A percentile compares a stretch with the other conserved stretches of the same genome.
phyloP scores from a whole-genome alignment of 345 rosid genomes.

The Eucalyptus pauciflora region DNA sequence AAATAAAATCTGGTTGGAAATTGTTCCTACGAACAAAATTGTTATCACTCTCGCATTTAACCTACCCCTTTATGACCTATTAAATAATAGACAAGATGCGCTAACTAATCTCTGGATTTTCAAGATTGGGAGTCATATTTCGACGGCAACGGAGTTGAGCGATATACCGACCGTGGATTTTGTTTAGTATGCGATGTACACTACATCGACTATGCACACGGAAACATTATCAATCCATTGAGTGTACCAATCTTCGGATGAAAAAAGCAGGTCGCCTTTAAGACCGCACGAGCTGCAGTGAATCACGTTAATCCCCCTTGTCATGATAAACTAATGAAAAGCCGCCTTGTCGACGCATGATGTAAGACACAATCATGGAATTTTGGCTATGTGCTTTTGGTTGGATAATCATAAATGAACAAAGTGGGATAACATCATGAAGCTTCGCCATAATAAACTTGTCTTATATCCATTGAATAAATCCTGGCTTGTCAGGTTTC shows the following conservation, averaged over 20 bases:
- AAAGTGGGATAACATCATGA: not conserved
- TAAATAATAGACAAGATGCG: rapidly evolving
- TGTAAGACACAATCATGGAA: not conserved
- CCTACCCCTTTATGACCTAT: not conserved
- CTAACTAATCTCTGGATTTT: not conserved
- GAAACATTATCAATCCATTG: not conserved
- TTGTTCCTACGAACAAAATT: too few relatives aligned
- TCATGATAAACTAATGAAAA: not conserved
- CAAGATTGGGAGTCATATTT: not conserved
- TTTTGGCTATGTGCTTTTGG: not conserved
- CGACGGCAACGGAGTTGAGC: not conserved
- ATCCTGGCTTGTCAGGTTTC: not conserved
- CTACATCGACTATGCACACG: not conserved
- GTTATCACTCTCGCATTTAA: too few relatives aligned
- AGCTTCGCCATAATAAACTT: not conserved
- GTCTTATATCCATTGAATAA: not conserved
- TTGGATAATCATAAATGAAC: not conserved
- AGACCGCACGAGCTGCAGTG: not conserved
- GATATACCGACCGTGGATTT: not conserved
- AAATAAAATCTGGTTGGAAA: rapidly evolving
- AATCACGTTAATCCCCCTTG: not conserved
- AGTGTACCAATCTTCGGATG: not conserved
- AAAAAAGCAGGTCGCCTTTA: not conserved
- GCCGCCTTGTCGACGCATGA: not conserved
- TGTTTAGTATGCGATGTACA: not conserved